Evolutionary conservation across 306 rosid genomes (phyloP).

Genomic region (Purshia tridentata): DNA sequence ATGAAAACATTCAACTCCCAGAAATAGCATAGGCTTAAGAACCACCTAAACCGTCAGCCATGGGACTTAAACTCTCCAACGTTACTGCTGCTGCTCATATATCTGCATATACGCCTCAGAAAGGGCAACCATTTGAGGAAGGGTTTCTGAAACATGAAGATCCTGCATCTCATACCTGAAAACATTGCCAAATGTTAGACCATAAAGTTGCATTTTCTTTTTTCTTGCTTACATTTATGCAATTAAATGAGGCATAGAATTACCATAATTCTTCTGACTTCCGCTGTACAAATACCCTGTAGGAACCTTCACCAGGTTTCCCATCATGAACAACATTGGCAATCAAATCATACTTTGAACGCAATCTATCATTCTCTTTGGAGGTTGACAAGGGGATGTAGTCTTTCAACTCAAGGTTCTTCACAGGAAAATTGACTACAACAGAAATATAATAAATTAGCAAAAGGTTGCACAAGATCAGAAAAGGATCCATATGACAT

Average conservation of each 20-base stretch:
- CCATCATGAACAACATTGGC: slow-evolving; percentile 95
- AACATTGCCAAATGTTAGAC: slow-evolving; percentile 17
- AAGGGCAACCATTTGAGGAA: slow-evolving; percentile 94
- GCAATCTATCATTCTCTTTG: slow-evolving; percentile 63
- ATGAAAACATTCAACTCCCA: neutral
- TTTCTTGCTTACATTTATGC: neutral
- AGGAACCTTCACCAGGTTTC: slow-evolving; percentile 85
- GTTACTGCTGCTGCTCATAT: slow-evolving; percentile 82
- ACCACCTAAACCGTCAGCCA: neutral
- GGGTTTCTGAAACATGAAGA: slow-evolving; percentile 88
- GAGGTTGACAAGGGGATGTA: slow-evolving; percentile 89
- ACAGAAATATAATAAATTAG: slow-evolving; percentile 22
- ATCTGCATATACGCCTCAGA: slow-evolving; percentile 96
- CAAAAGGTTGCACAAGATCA: slow-evolving; percentile 3
- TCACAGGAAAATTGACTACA: slow-evolving; percentile 93
- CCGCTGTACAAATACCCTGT: slow-evolving; percentile 87
- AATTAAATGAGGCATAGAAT: slow-evolving; percentile 9
- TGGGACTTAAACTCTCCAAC: slow-evolving; percentile 6
- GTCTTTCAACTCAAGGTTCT: slow-evolving; percentile 94
- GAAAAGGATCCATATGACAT: slow-evolving; percentile 10
- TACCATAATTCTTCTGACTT: slow-evolving; percentile 93
- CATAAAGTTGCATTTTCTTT: slow-evolving; percentile 9
- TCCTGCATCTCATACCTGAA: slow-evolving; percentile 97
- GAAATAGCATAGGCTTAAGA: neutral
- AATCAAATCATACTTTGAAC: slow-evolving; percentile 82